A percentile compares a stretch with the other conserved stretches of the same genome.
Conservation (phyloP, 495 filamentous ascomycete genomes). For the Trichodelitschia bisporula region DNA sequence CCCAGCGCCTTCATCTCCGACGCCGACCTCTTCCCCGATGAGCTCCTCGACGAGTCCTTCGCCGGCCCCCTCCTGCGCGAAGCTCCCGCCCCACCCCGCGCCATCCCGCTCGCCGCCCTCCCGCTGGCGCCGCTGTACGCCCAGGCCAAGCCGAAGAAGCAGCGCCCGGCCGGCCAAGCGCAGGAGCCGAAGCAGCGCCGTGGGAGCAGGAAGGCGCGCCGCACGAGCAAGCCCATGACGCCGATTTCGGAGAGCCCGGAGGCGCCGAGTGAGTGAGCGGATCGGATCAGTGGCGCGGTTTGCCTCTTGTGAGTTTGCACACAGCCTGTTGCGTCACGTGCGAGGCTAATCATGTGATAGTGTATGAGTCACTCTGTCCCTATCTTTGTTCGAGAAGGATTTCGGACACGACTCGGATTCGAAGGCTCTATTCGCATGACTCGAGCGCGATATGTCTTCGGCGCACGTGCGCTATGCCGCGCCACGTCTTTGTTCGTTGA, state of each 20-base stretch:
- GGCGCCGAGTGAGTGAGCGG: constrained; percentile 6
- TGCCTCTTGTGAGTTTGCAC: constrained; percentile 6
- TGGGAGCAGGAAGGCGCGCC: constrained; percentile 9
- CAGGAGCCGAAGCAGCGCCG: constrained; percentile 4
- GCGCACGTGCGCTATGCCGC: too few species aligned
- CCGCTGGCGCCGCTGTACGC: constrained; percentile 14
- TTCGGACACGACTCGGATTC: too few species aligned
- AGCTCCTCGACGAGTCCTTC: constrained; percentile 5
- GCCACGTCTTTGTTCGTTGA: too few species aligned
- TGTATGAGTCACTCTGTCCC: too few species aligned
- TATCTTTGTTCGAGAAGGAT: too few species aligned
- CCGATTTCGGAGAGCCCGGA: constrained; percentile 12
- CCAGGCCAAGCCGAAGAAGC: constrained; percentile 11
- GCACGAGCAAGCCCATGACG: constrained; percentile 13
- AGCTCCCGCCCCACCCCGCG: constrained; percentile 15
- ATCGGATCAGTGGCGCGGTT: too few species aligned
- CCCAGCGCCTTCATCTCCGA: constrained; percentile 15
- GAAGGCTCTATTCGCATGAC: too few species aligned
- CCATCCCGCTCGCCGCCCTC: constrained; percentile 8
- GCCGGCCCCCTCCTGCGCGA: constrained; percentile 10
- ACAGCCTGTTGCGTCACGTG: constrained; percentile 3
- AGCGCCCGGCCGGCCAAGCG: too few species aligned
- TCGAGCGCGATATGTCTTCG: too few species aligned
- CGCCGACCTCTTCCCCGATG: constrained; percentile 16
- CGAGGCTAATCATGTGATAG: too few species aligned